phyloP scores from a whole-genome alignment of 257 asterid genomes.

The Salvia hispanica region DNA sequence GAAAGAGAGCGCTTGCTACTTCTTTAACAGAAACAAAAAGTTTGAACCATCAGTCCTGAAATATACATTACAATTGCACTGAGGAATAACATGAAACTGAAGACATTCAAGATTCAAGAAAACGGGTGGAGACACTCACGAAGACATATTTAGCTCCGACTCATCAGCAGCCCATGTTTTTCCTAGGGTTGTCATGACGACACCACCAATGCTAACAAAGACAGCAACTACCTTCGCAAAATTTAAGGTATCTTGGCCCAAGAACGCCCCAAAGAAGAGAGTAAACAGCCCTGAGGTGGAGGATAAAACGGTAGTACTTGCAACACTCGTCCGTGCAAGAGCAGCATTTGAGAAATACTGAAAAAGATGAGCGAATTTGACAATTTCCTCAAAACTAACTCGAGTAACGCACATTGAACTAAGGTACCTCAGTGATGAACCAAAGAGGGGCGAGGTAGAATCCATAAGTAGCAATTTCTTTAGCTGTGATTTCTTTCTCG shows the following conservation, averaged over 20 bases:
- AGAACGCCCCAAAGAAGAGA: constrained; percentile 81
- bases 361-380: constrained; percentile 12
- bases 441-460: constrained; percentile 94
- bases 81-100: constrained; percentile 41
- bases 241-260: constrained; percentile 92
- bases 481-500: constrained; percentile 63
- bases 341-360: constrained; percentile 98
- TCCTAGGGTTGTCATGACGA: constrained; percentile 90
- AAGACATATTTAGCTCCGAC: constrained; percentile 52
- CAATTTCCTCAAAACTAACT: not conserved
- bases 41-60: constrained; percentile 68
- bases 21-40: constrained; percentile 69
- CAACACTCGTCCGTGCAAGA: constrained; percentile 97
- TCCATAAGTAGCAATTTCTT: constrained; percentile 86
- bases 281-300: constrained; percentile 97
- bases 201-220: constrained; percentile 90
- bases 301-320: constrained; percentile 95
- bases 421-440: constrained; percentile 87
- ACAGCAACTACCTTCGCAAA: constrained; percentile 83
- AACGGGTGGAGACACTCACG: constrained; percentile 50
- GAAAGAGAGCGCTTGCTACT: constrained; percentile 74
- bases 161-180: constrained; percentile 99
- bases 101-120: constrained; percentile 22
- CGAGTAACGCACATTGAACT: constrained; percentile 6
- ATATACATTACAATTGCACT: constrained; percentile 40